phyloP scores from a whole-genome alignment of 805 yeast species.

The Candida palmyrensis region DNA sequence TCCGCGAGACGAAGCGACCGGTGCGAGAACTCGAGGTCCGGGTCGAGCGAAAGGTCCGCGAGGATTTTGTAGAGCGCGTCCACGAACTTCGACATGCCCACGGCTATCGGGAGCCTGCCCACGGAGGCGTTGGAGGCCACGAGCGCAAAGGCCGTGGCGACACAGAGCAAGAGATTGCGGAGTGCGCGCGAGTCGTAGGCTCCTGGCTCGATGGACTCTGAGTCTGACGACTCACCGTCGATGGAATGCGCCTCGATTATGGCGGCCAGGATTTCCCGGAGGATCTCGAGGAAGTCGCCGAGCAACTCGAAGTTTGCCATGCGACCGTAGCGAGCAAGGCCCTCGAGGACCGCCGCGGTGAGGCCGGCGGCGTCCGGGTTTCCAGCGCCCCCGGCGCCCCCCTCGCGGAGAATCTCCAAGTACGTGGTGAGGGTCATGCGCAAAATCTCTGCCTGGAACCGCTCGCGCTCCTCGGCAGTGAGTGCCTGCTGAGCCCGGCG shows the following conservation, averaged over 20 bases:
- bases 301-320: constrained; percentile 88
- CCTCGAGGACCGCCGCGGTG: constrained; percentile 87
- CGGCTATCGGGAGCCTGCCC: constrained; percentile 56
- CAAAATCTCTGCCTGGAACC: constrained; percentile 77
- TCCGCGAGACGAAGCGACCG: constrained; percentile 77
- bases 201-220: constrained; percentile 22
- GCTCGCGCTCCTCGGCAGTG: constrained; percentile 82
- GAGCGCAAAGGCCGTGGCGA: constrained; percentile 85
- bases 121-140: constrained; percentile 61
- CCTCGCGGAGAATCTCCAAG: constrained; percentile 60
- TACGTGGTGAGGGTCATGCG: constrained; percentile 69
- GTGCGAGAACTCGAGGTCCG: constrained; percentile 82
- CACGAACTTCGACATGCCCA: constrained; percentile 76
- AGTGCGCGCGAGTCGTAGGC: constrained; percentile 38
- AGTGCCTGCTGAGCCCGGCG: constrained; percentile 82
- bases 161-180: constrained; percentile 74
- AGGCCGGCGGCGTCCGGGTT: constrained; percentile 39
- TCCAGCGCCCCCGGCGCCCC: constrained; percentile 21
- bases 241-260: constrained; percentile 40
- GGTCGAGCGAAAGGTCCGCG: constrained; percentile 65
- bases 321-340: constrained; percentile 83
- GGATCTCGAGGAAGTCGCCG: constrained; percentile 88
- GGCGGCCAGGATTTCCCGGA: constrained; percentile 71
- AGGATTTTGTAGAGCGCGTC: constrained; percentile 67
- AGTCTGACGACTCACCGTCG: constrained; percentile 13